Evolutionary conservation across 148 eudicot species (phyloP).

Genomic region (Fagopyrum homotropicum): DNA sequence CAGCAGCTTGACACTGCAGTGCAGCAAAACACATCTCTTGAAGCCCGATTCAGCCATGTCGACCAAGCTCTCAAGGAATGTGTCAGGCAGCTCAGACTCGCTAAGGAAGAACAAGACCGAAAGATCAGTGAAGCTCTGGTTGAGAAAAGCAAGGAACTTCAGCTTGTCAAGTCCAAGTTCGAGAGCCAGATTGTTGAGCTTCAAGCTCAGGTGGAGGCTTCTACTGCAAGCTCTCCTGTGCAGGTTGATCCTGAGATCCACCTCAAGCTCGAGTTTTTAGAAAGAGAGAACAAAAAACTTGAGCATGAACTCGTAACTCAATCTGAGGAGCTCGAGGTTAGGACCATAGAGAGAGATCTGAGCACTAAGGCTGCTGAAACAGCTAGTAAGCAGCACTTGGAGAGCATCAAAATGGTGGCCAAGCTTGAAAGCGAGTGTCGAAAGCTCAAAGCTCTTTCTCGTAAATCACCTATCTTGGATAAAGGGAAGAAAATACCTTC

Average conservation of each 20-base stretch:
- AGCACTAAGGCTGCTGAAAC: slow-evolving; percentile 77
- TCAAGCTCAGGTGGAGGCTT: slow-evolving; percentile 27
- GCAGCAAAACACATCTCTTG: slow-evolving; percentile 50
- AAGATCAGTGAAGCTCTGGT: slow-evolving; percentile 41
- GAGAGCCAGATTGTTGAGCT: slow-evolving; percentile 41
- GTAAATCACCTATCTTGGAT: slow-evolving; percentile 24
- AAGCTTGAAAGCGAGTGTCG: slow-evolving; percentile 89
- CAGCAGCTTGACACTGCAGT: slow-evolving; percentile 53
- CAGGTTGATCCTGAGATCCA: slow-evolving; percentile 25
- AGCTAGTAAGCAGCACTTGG: slow-evolving; percentile 81
- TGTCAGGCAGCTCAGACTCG: slow-evolving; percentile 76
- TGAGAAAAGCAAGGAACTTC: slow-evolving; percentile 42
- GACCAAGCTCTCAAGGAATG: slow-evolving; percentile 95
- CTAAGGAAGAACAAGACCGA: slow-evolving; percentile 62
- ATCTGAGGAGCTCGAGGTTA: slow-evolving; percentile 58
- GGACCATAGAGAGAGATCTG: slow-evolving; percentile 64
- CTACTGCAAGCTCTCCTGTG: slow-evolving; percentile 18
- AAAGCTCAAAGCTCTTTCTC: slow-evolving; percentile 47
- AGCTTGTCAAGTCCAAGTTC: slow-evolving; percentile 35
- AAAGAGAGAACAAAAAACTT: slow-evolving; percentile 48
- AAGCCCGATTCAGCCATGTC: slow-evolving; percentile 64
- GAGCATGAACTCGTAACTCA: slow-evolving; percentile 36
- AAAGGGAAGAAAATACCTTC: slow-evolving; percentile 29
- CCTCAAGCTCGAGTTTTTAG: slow-evolving; percentile 36
- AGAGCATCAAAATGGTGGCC: slow-evolving; percentile 66